Conservation (phyloP, 768 basidiomycete species). For the Rhizopogon rudus region DNA sequence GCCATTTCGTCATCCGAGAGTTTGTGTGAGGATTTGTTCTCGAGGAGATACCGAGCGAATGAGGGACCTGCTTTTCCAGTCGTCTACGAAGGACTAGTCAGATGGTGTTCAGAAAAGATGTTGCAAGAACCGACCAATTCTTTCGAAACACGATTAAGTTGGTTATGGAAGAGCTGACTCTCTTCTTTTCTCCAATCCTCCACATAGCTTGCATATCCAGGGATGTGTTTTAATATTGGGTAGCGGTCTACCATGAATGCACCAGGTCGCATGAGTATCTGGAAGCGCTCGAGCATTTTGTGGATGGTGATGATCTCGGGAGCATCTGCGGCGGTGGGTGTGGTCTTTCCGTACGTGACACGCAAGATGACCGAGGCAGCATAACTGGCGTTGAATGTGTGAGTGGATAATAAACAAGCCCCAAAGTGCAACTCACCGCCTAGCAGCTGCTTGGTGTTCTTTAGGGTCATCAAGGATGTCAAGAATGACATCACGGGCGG, state of each 20-base stretch:
- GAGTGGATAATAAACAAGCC: constrained; percentile 38
- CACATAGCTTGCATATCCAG: constrained; percentile 55
- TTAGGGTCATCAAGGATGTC: constrained; percentile 28
- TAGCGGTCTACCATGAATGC: constrained; percentile 29
- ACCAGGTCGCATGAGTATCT: constrained; percentile 31
- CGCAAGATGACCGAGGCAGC: constrained; percentile 31
- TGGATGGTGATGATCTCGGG: constrained; percentile 30
- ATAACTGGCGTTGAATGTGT: constrained; percentile 13
- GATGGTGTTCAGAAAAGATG: background rate
- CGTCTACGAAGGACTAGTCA: constrained; percentile 17
- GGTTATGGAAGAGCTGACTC: constrained; percentile 47
- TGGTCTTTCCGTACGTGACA: constrained; percentile 29
- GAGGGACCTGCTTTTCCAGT: constrained; percentile 26
- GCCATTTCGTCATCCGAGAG: constrained; percentile 54
- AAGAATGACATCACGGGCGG: constrained; percentile 25
- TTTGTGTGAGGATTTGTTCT: constrained; percentile 48
- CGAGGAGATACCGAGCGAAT: constrained; percentile 55
- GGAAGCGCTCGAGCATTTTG: constrained; percentile 30
- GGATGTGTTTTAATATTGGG: constrained; percentile 42
- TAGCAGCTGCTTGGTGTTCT: constrained; percentile 51
- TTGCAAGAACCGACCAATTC: constrained; percentile 33
- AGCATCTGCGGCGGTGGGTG: constrained; percentile 23
- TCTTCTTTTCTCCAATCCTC: constrained; percentile 53
- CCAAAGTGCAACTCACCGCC: constrained; percentile 35
- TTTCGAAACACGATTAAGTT: constrained; percentile 39